Percentiles rank a stretch among this genome's conserved stretches.
These are phyloP conservation scores for Thoreauomyces humboldtii DNA, from an alignment of 192 early-diverging fungal genomes.

Conservation along the genomic window DNA sequence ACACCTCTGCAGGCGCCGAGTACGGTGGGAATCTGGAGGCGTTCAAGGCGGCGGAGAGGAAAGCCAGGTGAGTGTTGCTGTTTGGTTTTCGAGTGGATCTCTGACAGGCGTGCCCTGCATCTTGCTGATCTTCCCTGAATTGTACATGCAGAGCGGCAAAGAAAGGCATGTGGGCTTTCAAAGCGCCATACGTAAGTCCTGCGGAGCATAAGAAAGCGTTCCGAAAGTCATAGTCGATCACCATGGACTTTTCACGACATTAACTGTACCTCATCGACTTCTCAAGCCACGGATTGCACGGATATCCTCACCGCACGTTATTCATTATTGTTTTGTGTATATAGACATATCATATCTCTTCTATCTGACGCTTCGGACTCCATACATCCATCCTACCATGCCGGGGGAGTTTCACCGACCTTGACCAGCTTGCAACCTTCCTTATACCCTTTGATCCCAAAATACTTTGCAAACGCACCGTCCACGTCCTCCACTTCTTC, in stretches of 20 bases:
- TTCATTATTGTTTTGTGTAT: too few species aligned
- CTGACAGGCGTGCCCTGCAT: background rate
- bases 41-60: constrained; percentile 44
- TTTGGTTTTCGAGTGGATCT: background rate
- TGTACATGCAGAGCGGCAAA: constrained; percentile 16
- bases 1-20: constrained; percentile 54
- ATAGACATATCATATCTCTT: too few species aligned
- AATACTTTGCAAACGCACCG: background rate
- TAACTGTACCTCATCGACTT: too few species aligned
- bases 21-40: constrained; percentile 47
- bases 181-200: constrained; percentile 43
- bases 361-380: background rate
- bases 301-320: too few species aligned
- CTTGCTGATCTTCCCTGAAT: background rate
- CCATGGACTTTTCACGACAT: too few species aligned
- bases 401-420: background rate
- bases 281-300: too few species aligned
- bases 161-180: constrained; percentile 47
- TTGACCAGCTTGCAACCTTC: background rate
- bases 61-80: constrained; percentile 50
- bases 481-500: background rate
- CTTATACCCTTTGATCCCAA: constrained; percentile 1
- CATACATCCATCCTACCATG: background rate
- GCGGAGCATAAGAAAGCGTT: constrained; percentile 55
- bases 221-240: constrained; percentile 10